Base-by-base conservation (phyloP, 495 filamentous ascomycete genomes). In the Daldinia decipiens region DNA sequence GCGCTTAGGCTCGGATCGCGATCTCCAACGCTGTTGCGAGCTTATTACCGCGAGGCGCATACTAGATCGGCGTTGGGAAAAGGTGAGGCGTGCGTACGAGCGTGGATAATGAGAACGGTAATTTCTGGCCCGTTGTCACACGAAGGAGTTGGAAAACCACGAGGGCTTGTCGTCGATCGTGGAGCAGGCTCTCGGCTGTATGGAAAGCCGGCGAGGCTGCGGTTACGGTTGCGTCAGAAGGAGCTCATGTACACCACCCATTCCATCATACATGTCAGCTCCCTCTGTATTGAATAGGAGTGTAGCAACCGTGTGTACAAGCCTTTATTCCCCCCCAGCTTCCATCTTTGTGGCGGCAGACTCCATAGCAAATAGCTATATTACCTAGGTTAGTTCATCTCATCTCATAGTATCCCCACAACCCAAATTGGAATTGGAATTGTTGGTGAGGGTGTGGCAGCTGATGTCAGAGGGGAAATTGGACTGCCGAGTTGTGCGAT, bases 391-490 rank as follows among this genome's bases (percentile, higher is more conserved):
- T 53, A 31, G 50, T n/a, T 31, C 26, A 32, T 7, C 7, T 32
- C 29, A 32, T 32, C 19, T 47, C n/a, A 56, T 56, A 36, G 53
- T 3, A 56, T 53, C 53, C 31, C 53, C 53, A 56, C 31, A 29
- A 21, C 17, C 50, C 26, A 53, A 53, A 15, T 31, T 53, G 11
- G 50, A 53, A 53, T 54, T 34, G 62, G 50, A 53, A 53, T 54
- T 34, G 62, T 45, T 59, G 36, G 27, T 47, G 62, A 65, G 55
- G 65, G 65, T 73, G 65, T 54, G 43, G 61, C 40, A 50, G 70
- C 65, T 73, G 61, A 73, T 73, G 61, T 73, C 55, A 73, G 65
- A 69, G 65, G 62, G 65, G 62, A 64, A 65, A 57, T 69, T 59
- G 61, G 70, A 73, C 65, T 73, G 58, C 70, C 70, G 70, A 62